Evolutionary conservation across 2,329 filamentous ascomycete species (phyloP), one percentile per base, ranked within the genome.

Genomic region (Graphium sp.): DNA sequence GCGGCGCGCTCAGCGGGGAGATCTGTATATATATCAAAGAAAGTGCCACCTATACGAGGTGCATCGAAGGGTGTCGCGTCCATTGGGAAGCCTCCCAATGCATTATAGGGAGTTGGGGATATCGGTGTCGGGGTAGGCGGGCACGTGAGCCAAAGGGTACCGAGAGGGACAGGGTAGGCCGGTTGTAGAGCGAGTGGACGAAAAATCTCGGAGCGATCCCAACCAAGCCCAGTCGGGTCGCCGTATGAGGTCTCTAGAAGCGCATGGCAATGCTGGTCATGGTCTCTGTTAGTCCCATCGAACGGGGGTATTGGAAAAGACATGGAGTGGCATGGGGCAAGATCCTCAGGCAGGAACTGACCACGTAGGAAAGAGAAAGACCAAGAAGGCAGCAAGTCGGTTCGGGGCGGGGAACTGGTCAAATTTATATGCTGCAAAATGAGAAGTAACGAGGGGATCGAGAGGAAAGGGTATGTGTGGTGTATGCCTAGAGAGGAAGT

Each of bases 1-100:
- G 34, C 37, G 38, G 29, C 36, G 43, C 35, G 40, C 37, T 32
- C 30, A 20, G 44, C 33, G 19, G 45, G 40, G 37, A 51, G 52
- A 48, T 70, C 64, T 41, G 52, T 60, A 41, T 66, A 65, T 29
- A 69, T 65, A 38, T 67, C 58, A 50, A 70, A 69, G 35, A 62
- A 58, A 33, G 58, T 55, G 36, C 47, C 48, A 39, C 50, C 49
- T 39, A 53, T 45, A 20, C 54, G 47, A 35, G 53, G 46, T 35
- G 53, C 44, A 31, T 64, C 56, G 47, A 61, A 59, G 28, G 57
- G 52, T 50, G 55, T 49, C 41, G 56, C 53, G 45, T 61, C 65
- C 63, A 71, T 70, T 58, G 58, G 46, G 18, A 26, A 24, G 10
- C 11, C n/a, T n/a, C n/a, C n/a, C n/a, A n/a, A n/a, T n/a, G n/a